Conservation (phyloP, 768 basidiomycete species). For the Podaxis pistillaris region DNA sequence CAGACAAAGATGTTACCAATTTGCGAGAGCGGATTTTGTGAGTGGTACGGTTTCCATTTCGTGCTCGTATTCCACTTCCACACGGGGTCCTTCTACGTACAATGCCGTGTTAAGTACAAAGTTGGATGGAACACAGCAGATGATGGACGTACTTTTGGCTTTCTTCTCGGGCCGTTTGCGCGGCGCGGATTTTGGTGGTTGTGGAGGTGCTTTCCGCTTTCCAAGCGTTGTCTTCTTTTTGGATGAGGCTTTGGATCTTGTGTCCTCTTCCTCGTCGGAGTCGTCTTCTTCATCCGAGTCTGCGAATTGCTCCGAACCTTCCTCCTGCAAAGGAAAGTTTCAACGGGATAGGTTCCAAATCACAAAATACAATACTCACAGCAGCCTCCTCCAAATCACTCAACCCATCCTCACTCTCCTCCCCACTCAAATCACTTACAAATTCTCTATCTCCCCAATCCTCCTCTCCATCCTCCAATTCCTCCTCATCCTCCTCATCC, state of each 20-base stretch:
- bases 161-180: conserved; percentile 61
- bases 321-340: conserved; percentile 27
- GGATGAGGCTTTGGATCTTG: conserved; percentile 30
- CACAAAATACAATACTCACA: conserved; percentile 25
- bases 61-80: conserved; percentile 97
- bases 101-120: not conserved
- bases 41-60: conserved; percentile 74
- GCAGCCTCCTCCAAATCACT: conserved; percentile 71
- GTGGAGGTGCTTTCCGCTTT: conserved; percentile 63
- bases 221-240: conserved; percentile 46
- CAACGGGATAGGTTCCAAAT: not conserved
- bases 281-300: conserved; percentile 15
- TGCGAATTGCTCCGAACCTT: not conserved
- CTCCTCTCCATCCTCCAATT: conserved; percentile 45
- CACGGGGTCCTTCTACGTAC: conserved; percentile 63
- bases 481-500: conserved; percentile 56
- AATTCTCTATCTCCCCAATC: conserved; percentile 70
- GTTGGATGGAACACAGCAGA: not conserved
- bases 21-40: conserved; percentile 47
- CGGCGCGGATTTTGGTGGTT: conserved; percentile 38
- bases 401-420: conserved; percentile 56
- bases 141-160: conserved; percentile 48
- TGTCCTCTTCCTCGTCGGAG: conserved; percentile 38
- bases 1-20: conserved; percentile 41
- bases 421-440: conserved; percentile 72